Conservation (phyloP, 1,139 yeast genomes). For the Suhomyces atakaporum region DNA sequence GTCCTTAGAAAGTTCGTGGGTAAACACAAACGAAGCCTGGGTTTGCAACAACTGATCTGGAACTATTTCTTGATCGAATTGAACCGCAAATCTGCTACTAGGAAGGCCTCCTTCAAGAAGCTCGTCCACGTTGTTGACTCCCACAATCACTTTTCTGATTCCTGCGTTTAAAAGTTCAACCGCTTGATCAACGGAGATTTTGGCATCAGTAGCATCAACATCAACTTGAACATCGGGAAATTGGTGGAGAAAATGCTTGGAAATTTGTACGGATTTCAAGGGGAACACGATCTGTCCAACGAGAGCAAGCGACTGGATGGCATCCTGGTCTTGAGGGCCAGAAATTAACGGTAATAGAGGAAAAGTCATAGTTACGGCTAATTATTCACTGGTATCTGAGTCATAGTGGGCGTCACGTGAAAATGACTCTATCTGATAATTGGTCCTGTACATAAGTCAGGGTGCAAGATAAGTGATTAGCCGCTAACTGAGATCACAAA, state of each 20-base stretch:
- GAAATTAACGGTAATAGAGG: constrained; percentile 47
- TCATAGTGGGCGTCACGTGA: constrained; percentile 7
- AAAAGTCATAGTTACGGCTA: constrained; percentile 45
- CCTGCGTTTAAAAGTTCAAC: constrained; percentile 70
- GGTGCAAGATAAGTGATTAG: too few species aligned
- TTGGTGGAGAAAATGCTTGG: constrained; percentile 37
- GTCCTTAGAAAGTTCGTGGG: constrained; percentile 17
- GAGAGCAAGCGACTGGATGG: constrained; percentile 32
- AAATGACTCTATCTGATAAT: too few species aligned
- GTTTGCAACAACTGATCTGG: constrained; percentile 19
- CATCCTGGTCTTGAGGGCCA: constrained; percentile 22
- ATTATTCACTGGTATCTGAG: constrained; percentile 2
- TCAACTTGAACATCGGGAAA: constrained; percentile 37
- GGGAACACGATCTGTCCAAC: constrained; percentile 45
- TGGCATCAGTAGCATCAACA: constrained; percentile 34
- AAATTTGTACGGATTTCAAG: constrained; percentile 24
- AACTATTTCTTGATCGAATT: constrained; percentile 21
- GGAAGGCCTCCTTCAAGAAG: constrained; percentile 60
- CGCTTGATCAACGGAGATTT: constrained; percentile 40
- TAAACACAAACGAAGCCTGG: constrained; percentile 28
- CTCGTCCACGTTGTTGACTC: constrained; percentile 31
- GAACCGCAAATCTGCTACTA: constrained; percentile 53
- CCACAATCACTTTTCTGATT: constrained; percentile 52
- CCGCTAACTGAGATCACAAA: too few species aligned
- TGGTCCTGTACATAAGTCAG: too few species aligned